These are phyloP conservation scores for Zymoseptoria ardabiliae DNA, from an alignment of 2,329 filamentous ascomycete genomes.

Conservation along the genomic window DNA sequence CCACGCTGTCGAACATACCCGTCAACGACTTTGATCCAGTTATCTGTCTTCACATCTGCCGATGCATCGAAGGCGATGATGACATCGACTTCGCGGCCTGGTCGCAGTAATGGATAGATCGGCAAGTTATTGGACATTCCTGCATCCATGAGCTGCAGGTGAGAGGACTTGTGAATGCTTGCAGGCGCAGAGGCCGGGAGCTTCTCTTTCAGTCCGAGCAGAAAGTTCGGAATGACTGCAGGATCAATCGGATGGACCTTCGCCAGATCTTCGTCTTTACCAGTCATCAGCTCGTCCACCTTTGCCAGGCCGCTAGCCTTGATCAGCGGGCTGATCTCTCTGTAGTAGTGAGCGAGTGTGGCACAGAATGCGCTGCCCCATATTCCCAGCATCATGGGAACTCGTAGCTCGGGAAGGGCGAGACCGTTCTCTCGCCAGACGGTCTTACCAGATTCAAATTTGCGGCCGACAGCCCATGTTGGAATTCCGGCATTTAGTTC, in stretches of 20 bases:
- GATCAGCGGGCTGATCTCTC: conserved; percentile 78
- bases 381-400: conserved; percentile 83
- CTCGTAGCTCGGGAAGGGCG: conserved; percentile 73
- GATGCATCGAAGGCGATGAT: conserved; percentile 91
- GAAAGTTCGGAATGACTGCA: conserved; percentile 82
- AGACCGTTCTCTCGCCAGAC: conserved; percentile 56
- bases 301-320: conserved; percentile 63
- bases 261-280: conserved; percentile 72
- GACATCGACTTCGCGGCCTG: conserved; percentile 81
- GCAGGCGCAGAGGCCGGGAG: conserved; percentile 72
- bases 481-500: conserved; percentile 88
- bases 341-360: conserved; percentile 91
- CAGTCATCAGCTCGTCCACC: conserved; percentile 75
- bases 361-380: conserved; percentile 97
- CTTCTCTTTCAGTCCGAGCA: conserved; percentile 68
- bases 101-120: conserved; percentile 85
- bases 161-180: conserved; percentile 61
- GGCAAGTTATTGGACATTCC: conserved; percentile 98
- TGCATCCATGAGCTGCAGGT: conserved; percentile 74
- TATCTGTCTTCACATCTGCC: conserved; percentile 85
- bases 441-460: conserved; percentile 66
- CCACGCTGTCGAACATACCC: conserved; percentile 86
- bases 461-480: conserved; percentile 83
- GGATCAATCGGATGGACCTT: conserved; percentile 95
- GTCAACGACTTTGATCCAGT: conserved; percentile 91